Evolutionary conservation across 257 asterid species (phyloP).

Genomic region (Verbascum thapsus): DNA sequence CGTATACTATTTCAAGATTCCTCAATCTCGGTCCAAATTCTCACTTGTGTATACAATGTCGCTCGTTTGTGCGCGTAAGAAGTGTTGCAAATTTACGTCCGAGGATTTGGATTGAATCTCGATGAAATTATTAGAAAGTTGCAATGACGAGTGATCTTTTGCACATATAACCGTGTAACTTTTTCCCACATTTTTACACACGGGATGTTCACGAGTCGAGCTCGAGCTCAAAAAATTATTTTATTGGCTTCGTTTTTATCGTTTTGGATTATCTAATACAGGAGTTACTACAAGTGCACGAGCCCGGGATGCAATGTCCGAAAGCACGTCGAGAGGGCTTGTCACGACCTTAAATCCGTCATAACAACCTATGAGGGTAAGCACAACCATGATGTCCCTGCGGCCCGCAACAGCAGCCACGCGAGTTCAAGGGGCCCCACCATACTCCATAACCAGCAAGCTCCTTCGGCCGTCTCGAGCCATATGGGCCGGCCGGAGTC

Average conservation of each 20-base stretch:
- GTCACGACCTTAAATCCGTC: constrained; percentile 78
- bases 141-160: not conserved
- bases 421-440: constrained; percentile 34
- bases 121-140: not conserved
- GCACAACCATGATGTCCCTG: constrained; percentile 86
- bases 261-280: constrained; percentile 31
- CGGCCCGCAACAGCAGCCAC: constrained; percentile 79
- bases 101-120: too few species aligned
- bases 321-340: constrained; percentile 88
- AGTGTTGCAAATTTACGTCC: too few species aligned
- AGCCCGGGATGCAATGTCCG: constrained; percentile 77
- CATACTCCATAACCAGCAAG: constrained; percentile 36
- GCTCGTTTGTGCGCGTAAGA: too few species aligned
- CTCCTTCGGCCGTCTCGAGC: constrained; percentile 36
- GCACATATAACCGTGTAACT: too few species aligned
- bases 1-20: not conserved
- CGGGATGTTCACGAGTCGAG: too few species aligned
- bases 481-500: constrained; percentile 58
- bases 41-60: too few species aligned
- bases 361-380: constrained; percentile 84
- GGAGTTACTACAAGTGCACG: constrained; percentile 94
- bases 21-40: too few species aligned
- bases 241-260: too few species aligned
- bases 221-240: too few species aligned
- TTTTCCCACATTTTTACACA: too few species aligned